Conservation (phyloP, 495 filamentous ascomycete species). For the Thozetella sp. region DNA sequence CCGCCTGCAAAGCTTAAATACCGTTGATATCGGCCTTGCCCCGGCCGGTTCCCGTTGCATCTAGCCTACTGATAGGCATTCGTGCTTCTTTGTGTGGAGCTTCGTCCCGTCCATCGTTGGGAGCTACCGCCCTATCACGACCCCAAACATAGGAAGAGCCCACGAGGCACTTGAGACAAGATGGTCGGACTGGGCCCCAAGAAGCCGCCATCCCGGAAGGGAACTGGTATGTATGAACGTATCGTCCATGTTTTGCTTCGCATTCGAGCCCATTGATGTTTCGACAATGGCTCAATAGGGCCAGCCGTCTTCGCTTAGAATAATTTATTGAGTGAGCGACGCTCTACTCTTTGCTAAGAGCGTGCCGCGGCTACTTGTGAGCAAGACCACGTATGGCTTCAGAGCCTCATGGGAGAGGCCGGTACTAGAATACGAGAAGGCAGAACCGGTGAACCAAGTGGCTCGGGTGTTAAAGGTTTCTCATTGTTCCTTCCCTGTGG, state of each 20-base stretch:
- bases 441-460: too few species aligned
- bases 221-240: conserved; percentile 40
- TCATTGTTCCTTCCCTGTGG: too few species aligned
- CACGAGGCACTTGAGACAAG: conserved; percentile 28
- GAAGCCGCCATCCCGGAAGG: conserved; percentile 74
- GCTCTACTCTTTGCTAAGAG: too few species aligned
- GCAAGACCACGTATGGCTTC: too few species aligned
- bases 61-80: background rate
- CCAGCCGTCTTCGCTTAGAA: too few species aligned
- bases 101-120: background rate
- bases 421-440: too few species aligned
- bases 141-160: background rate
- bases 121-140: background rate
- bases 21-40: background rate
- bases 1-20: background rate
- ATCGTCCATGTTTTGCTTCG: conserved; percentile 1
- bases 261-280: too few species aligned
- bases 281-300: too few species aligned
- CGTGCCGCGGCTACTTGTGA: too few species aligned
- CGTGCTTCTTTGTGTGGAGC: background rate
- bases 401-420: too few species aligned
- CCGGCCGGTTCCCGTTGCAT: background rate
- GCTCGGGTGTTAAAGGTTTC: too few species aligned
- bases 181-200: conserved; percentile 80
- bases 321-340: too few species aligned